A percentile compares a stretch with the other conserved stretches of the same genome.
Evolutionary conservation across 148 eudicot species (phyloP).

Genomic region (Vaccinium myrtillus): DNA sequence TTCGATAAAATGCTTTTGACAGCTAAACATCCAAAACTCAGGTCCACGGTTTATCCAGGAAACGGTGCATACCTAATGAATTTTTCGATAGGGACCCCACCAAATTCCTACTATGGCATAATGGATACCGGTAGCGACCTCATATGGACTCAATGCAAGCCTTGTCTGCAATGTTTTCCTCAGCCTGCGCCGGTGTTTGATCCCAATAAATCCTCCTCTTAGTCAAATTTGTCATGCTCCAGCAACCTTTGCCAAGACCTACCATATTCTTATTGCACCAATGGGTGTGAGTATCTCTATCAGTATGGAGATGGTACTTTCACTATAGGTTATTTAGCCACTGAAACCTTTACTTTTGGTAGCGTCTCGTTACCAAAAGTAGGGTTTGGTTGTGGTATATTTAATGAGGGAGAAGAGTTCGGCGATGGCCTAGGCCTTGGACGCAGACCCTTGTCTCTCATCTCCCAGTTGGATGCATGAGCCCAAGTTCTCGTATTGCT

Average conservation of each 20-base stretch:
- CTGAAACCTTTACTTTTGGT: neutral
- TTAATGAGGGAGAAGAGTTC: neutral
- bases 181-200: neutral
- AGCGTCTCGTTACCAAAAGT: neutral
- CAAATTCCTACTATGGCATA: neutral
- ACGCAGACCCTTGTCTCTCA: neutral
- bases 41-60: neutral
- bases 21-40: neutral
- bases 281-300: neutral
- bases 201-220: neutral
- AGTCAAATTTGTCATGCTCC: neutral
- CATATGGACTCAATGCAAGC: neutral
- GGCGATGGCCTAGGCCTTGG: neutral
- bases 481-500: neutral
- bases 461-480: neutral
- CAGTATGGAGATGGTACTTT: neutral
- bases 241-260: neutral
- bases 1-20: neutral
- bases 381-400: neutral
- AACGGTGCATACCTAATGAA: neutral
- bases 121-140: neutral
- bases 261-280: neutral
- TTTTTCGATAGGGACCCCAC: neutral
- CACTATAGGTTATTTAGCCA: neutral
- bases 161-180: neutral